Conservation (phyloP, 495 filamentous ascomycete species). For the Delitschia confertaspora region DNA sequence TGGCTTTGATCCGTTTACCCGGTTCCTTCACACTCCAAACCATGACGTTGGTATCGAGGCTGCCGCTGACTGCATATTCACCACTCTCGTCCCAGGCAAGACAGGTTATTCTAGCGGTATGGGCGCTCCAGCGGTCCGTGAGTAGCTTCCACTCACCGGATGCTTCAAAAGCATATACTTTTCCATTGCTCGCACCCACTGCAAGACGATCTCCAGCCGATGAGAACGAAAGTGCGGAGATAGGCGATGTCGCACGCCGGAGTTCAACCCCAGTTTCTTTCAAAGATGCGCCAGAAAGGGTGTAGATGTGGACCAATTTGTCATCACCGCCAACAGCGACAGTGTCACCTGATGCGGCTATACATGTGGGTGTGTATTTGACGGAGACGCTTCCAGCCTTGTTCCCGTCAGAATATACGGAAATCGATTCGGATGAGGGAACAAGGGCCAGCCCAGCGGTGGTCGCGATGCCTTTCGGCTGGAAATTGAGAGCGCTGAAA, state of each 20-base stretch:
- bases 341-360: conserved; percentile 54
- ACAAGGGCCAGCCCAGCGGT: conserved; percentile 48
- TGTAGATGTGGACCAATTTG: conserved; percentile 63
- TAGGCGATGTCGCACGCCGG: conserved; percentile 44
- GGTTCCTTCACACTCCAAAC: conserved; percentile 85
- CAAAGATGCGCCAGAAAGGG: conserved; percentile 41
- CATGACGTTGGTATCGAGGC: conserved; percentile 80
- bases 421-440: conserved; percentile 56
- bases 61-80: conserved; percentile 72
- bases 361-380: conserved; percentile 52
- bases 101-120: conserved; percentile 75
- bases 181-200: conserved; percentile 73
- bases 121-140: conserved; percentile 80
- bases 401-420: conserved; percentile 52
- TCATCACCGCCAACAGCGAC: conserved; percentile 73
- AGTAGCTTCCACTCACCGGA: conserved; percentile 44
- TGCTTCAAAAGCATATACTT: conserved; percentile 61
- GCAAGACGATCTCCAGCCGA: conserved; percentile 62
- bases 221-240: conserved; percentile 71
- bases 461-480: conserved; percentile 52
- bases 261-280: conserved; percentile 41
- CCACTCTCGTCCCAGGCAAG: conserved; percentile 74
- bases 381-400: conserved; percentile 11
- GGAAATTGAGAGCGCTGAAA: conserved; percentile 45
- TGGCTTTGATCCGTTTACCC: conserved; percentile 65